Base-by-base conservation (phyloP, 495 filamentous ascomycete genomes). In the Xylaria venustula region DNA sequence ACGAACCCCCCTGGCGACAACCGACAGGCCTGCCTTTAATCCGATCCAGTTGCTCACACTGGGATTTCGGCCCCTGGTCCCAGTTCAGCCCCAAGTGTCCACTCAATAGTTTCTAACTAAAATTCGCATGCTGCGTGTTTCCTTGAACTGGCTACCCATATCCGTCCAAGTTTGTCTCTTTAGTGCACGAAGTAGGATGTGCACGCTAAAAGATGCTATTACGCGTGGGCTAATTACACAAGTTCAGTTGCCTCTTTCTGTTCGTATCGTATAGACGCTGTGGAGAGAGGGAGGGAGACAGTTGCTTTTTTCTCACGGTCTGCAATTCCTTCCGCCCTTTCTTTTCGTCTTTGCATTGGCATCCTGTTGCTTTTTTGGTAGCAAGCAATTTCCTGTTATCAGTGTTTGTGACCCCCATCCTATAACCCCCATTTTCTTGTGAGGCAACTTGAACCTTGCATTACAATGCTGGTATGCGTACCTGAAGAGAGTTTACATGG, bases 71-170 rank as follows among this genome's bases (percentile, higher is more conserved):
- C 37, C 53, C 53, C 19, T 55, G 40, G 40, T 23, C 34, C n/a
- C 26, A 55, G 1, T 25, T 55, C 53, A 55, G 53, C 53, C 53
- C 53, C 53, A n/a, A 45, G 26, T 34, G 6, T 37, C 14, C 36
- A 54, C 42, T 19, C 42, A 7, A 19, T 19, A 15, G 15, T 6
- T n/a, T 8, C 17, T 23, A 12, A 52, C 49, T 50, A 50, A 50
- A 50, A 52, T 11, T 25, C 15, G 26, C 9, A 14, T 41, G 9
- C 37, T 14, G 37, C 37, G 11, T 34, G 30, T 34, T 11, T 4
- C 30, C 4, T 34, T 14, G n/a, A 9, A 41, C 37, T 41, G n/a
- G 9, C 3, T 5, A 11, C 11, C 4, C 30, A 34, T 34, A 11
- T 5, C 30, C 30, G 30, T 4, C 30, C 30, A 34, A 11, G 11